A percentile compares a stretch with the other conserved stretches of the same genome.
Evolutionary conservation across 2,329 filamentous ascomycete species (phyloP).

Genomic region (Fusarium nodosum): DNA sequence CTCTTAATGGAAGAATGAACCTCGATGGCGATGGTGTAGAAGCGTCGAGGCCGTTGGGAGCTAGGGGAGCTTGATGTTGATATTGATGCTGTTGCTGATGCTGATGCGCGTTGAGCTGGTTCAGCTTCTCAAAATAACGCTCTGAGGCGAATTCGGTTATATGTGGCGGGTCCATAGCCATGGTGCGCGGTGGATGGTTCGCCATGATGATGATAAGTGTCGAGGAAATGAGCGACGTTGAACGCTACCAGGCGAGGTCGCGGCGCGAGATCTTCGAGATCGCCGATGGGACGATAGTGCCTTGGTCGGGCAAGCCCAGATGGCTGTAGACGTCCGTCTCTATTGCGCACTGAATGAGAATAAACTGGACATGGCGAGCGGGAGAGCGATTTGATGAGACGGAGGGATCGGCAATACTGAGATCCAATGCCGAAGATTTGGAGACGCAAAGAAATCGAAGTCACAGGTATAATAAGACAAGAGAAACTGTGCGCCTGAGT

Average conservation of each 20-base stretch:
- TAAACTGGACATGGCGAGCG: constrained; percentile 52
- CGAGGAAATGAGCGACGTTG: constrained; percentile 42
- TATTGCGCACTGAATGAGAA: constrained; percentile 51
- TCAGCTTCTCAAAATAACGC: constrained; percentile 73
- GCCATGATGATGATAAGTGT: constrained; percentile 54
- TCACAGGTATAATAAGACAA: constrained; percentile 1
- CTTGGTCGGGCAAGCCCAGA: constrained; percentile 50
- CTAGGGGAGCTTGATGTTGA: constrained; percentile 54
- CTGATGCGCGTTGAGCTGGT: constrained; percentile 65
- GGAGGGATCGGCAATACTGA: constrained; percentile 39
- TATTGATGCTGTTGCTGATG: constrained; percentile 59
- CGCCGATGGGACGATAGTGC: constrained; percentile 37
- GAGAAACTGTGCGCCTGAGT: constrained; percentile 4
- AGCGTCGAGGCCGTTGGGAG: constrained; percentile 40
- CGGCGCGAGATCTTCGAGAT: constrained; percentile 14
- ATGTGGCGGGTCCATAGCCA: constrained; percentile 72
- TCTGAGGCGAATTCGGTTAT: constrained; percentile 76
- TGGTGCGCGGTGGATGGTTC: constrained; percentile 50
- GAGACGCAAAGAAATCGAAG: constrained; percentile 19
- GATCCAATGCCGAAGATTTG: constrained; percentile 14
- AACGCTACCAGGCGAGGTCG: constrained; percentile 18
- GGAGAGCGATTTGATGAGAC: constrained; percentile 26
- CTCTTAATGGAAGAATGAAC: constrained; percentile 66
- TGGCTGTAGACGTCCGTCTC: constrained; percentile 52
- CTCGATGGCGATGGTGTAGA: constrained; percentile 54